These are phyloP conservation scores for Lasiosphaeria hispida DNA, from an alignment of 495 filamentous ascomycete species.

Conservation along the genomic window DNA sequence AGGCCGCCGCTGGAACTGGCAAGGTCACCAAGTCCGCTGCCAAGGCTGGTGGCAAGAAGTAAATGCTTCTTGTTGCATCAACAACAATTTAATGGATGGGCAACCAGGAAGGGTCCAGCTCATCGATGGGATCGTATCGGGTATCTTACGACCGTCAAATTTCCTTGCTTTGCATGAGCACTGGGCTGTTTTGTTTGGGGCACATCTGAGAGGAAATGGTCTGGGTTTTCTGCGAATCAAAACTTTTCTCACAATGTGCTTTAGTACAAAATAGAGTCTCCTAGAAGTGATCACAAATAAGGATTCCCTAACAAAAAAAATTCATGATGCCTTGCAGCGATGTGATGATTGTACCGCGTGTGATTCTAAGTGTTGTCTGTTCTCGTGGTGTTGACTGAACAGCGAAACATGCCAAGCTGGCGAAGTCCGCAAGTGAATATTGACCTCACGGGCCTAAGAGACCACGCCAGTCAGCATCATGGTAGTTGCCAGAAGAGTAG, in stretches of 20 bases:
- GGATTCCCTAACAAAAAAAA: constrained; percentile 19
- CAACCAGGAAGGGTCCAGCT: constrained; percentile 18
- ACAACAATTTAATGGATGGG: constrained; percentile 13
- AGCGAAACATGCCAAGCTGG: too few relatives aligned
- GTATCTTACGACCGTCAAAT: constrained; percentile 24
- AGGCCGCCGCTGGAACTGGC: constrained; percentile 39
- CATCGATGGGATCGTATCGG: constrained; percentile 20
- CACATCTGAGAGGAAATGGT: constrained; percentile 43
- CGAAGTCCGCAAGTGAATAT: too few relatives aligned
- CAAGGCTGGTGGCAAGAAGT: constrained; percentile 62
- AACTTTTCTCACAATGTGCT: constrained; percentile 52
- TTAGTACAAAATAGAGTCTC: constrained; percentile 51
- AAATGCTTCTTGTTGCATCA: constrained; percentile 30
- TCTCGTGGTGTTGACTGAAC: not conserved
- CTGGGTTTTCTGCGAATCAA: constrained; percentile 41
- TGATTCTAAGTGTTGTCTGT: not conserved
- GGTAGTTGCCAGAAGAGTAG: too few relatives aligned
- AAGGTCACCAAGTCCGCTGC: constrained; percentile 70
- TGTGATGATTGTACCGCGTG: constrained; percentile 1
- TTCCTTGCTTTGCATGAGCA: constrained; percentile 43
- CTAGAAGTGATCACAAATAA: constrained; percentile 41
- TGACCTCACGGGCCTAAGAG: too few relatives aligned
- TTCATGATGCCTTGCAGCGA: constrained; percentile 8
- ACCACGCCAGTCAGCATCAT: too few relatives aligned
- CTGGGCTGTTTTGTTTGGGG: constrained; percentile 44